Percentiles rank a stretch among this genome's conserved stretches.
Conservation (phyloP, 106 monocot species). For the Dendrobium huoshanense region DNA sequence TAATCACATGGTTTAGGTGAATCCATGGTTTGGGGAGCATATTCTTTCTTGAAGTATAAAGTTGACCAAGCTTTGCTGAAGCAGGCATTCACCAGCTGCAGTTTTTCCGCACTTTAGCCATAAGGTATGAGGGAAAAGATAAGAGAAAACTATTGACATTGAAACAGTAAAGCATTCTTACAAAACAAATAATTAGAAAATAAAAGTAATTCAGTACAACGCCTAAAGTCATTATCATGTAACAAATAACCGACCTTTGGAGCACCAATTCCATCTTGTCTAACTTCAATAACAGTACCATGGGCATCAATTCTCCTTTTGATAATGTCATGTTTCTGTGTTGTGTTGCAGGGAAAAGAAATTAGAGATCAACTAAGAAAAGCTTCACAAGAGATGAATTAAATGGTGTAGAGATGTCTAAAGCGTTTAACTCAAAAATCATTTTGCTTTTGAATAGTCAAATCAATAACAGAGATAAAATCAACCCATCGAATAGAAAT, state of each 20-base stretch:
- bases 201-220: background rate
- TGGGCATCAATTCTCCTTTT: constrained; percentile 79
- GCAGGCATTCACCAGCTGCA: background rate
- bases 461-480: background rate
- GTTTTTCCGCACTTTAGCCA: background rate
- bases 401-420: background rate
- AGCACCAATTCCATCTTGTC: constrained; percentile 84
- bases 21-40: background rate
- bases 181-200: background rate
- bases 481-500: background rate
- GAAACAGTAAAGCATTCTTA: background rate
- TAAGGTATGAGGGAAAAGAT: background rate
- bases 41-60: no score
- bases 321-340: constrained; percentile 85
- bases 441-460: background rate
- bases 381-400: background rate
- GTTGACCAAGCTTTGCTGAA: no score
- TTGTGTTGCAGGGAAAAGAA: constrained; percentile 1
- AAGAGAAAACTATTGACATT: background rate
- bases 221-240: background rate
- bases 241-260: constrained; percentile 48
- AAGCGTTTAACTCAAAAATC: background rate
- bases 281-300: constrained; percentile 79
- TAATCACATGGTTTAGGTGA: background rate
- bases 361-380: background rate